phyloP scores from a whole-genome alignment of 176 grass and related monocot species.

The Oryza officinalis region DNA sequence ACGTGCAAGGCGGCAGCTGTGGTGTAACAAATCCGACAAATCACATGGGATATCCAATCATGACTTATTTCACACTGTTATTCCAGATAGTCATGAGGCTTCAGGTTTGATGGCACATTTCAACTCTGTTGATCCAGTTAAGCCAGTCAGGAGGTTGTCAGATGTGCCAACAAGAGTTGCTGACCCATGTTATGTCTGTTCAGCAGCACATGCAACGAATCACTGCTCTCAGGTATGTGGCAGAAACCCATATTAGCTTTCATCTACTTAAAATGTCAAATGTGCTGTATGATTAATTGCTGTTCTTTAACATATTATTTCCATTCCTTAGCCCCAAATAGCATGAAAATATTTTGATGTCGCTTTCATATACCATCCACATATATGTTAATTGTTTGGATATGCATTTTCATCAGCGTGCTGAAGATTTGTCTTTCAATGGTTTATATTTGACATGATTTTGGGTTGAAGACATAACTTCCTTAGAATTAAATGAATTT shows the following conservation, averaged over 20 bases:
- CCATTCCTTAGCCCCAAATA: not conserved
- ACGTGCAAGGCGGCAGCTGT: constrained; percentile 31
- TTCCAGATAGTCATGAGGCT: constrained; percentile 23
- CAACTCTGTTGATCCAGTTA: constrained; percentile 31
- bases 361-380: not conserved
- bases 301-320: constrained; percentile 14
- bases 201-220: constrained; percentile 27
- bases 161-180: constrained; percentile 36
- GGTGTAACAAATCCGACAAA: constrained; percentile 40
- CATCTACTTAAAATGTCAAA: constrained; percentile 13
- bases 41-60: constrained; percentile 7
- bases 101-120: constrained; percentile 19
- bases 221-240: constrained; percentile 42
- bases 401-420: not conserved
- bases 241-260: constrained; percentile 12
- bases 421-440: not conserved
- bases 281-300: not conserved
- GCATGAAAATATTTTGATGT: not conserved
- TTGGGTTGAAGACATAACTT: not conserved
- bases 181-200: constrained; percentile 37
- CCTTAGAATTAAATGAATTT: constrained; percentile 15
- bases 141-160: constrained; percentile 26
- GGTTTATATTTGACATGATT: constrained; percentile 9
- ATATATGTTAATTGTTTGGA: not conserved
- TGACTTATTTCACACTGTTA: constrained; percentile 4